Conservation (phyloP, 1,139 yeast species). For the Yamadazyma epiphylla region DNA sequence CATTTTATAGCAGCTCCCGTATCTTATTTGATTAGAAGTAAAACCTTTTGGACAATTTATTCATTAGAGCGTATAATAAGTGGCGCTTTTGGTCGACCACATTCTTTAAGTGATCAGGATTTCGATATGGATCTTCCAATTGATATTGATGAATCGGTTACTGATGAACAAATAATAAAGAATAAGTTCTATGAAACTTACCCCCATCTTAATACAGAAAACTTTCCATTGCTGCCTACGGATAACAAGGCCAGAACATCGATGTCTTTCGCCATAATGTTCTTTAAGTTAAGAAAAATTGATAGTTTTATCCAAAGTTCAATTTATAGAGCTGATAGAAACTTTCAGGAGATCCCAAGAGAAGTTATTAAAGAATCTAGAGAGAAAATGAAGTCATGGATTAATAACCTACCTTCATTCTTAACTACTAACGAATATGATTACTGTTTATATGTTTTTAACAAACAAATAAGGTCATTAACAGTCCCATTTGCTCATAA, state of each 20-base stretch:
- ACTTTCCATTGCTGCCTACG: conserved; percentile 1
- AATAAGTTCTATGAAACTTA: conserved; percentile 6
- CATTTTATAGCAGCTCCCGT: conserved; percentile 4
- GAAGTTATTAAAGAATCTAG: conserved; percentile 3
- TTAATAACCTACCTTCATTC: conserved; percentile 5
- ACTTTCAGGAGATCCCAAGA: conserved; percentile 5
- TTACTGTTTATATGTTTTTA: conserved; percentile 8
- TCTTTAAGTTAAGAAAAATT: conserved; percentile 5
- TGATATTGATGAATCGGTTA: conserved; percentile 7
- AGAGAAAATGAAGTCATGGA: conserved; percentile 8
- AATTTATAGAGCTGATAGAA: conserved; percentile 7
- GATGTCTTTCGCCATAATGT: conserved; percentile 6
- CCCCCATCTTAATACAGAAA: conserved; percentile 6
- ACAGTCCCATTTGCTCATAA: conserved; percentile 7
- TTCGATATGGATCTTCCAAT: conserved; percentile 9
- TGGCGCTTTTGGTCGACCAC: conserved; percentile 9
- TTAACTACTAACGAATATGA: conserved; percentile 6
- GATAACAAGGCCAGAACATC: conserved; percentile 3
- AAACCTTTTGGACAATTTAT: conserved; percentile 9
- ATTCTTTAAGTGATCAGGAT: conserved; percentile 8
- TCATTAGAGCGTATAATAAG: conserved; percentile 8
- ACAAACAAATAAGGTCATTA: conserved; percentile 8
- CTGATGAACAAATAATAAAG: conserved; percentile 4
- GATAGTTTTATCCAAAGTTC: conserved; percentile 8
- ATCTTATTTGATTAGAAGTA: conserved; percentile 4